Evolutionary conservation across 2,329 filamentous ascomycete species (phyloP).

Genomic region (Allantophomopsis cytisporea): DNA sequence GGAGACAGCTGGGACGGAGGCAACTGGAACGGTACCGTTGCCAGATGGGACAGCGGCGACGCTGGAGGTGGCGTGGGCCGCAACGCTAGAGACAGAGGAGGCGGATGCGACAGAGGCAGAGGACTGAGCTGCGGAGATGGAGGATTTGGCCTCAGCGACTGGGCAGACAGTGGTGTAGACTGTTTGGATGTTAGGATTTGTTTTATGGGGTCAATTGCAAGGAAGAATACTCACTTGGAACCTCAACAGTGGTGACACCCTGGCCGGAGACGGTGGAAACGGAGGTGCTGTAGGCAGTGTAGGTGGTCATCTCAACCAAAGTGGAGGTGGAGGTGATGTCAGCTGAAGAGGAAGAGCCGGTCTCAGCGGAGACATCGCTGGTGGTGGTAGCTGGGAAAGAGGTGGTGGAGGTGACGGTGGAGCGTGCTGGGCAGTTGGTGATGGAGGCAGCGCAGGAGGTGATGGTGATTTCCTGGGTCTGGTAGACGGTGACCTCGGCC

Average conservation of each 20-base stretch:
- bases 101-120: slow-evolving; percentile 4
- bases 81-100: slow-evolving; percentile 7
- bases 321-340: slow-evolving; percentile 7
- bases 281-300: slow-evolving; percentile 6
- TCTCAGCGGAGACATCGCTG: background rate
- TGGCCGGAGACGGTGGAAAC: slow-evolving; percentile 7
- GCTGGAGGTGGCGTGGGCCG: slow-evolving; percentile 8
- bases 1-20: slow-evolving; percentile 3
- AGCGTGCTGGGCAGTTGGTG: slow-evolving; percentile 9
- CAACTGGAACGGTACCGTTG: slow-evolving; percentile 3
- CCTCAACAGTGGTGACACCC: too few species aligned
- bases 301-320: slow-evolving; percentile 11
- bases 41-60: slow-evolving; percentile 7
- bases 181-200: too few species aligned
- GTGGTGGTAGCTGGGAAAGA: slow-evolving; percentile 8
- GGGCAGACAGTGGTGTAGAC: too few species aligned
- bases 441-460: slow-evolving; percentile 31
- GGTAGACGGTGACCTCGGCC: slow-evolving; percentile 26
- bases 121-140: slow-evolving; percentile 1
- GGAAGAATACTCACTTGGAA: too few species aligned
- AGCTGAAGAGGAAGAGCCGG: background rate
- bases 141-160: background rate
- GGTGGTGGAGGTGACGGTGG: slow-evolving; percentile 10
- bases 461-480: slow-evolving; percentile 36
- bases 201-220: too few species aligned